Evolutionary conservation across 495 filamentous ascomycete species (phyloP).

Genomic region (Penicillium cinerascens): DNA sequence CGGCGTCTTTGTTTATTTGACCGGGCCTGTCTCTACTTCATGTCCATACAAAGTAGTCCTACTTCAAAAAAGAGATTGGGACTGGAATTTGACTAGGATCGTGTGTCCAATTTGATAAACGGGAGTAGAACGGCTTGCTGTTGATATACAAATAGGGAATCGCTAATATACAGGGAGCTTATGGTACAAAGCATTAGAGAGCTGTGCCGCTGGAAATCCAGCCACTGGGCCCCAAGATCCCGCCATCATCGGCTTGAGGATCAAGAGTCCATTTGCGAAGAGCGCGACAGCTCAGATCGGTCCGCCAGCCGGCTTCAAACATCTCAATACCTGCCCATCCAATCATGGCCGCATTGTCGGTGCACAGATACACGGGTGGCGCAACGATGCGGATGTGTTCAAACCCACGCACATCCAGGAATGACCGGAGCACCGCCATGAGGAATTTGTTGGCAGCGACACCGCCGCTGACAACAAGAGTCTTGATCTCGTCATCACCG

Average conservation of each 20-base stretch:
- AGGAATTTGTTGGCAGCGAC: conserved; percentile 83
- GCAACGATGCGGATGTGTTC: conserved; percentile 59
- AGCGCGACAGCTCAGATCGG: conserved; percentile 54
- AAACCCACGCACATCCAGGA: conserved; percentile 63
- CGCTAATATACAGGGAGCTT: conserved; percentile 19
- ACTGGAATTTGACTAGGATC: neutral
- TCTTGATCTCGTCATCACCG: conserved; percentile 40
- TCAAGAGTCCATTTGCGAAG: conserved; percentile 80
- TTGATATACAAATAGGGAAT: conserved; percentile 14
- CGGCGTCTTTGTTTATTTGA: conserved; percentile 23
- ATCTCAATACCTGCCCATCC: conserved; percentile 93
- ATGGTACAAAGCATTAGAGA: conserved; percentile 5
- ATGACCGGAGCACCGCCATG: conserved; percentile 58
- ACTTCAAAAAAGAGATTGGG: neutral
- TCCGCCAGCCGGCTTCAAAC: conserved; percentile 73
- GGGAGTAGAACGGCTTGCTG: conserved; percentile 4
- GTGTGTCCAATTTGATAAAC: neutral
- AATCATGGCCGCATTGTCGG: conserved; percentile 98
- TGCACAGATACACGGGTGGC: conserved; percentile 75
- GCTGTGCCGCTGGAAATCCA: conserved; percentile 25
- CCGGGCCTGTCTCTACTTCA: neutral
- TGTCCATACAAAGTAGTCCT: conserved; percentile 2
- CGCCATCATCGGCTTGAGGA: conserved; percentile 49
- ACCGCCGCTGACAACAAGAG: conserved; percentile 81
- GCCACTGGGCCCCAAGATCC: conserved; percentile 41